Conservation (phyloP, 495 filamentous ascomycete genomes). For the Margaritispora aquatica region DNA sequence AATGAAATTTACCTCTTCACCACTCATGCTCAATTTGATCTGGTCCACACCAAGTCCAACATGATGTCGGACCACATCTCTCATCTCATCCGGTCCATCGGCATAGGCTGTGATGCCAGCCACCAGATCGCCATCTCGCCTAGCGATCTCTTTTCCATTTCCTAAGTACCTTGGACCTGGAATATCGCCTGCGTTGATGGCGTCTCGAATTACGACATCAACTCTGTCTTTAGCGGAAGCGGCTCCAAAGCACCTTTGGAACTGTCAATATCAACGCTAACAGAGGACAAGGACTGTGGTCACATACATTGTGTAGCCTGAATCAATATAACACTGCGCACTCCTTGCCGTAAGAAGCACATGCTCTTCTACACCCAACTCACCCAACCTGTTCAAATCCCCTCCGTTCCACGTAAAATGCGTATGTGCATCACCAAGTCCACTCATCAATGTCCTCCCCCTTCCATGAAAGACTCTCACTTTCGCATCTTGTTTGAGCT, state of each 20-base stretch:
- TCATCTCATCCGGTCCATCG: slow-evolving; percentile 39
- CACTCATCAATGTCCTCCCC: slow-evolving; percentile 41
- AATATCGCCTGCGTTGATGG: slow-evolving; percentile 49
- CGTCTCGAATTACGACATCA: slow-evolving; percentile 45
- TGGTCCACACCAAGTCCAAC: slow-evolving; percentile 42
- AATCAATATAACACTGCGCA: slow-evolving; percentile 40
- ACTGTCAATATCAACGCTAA: neutral
- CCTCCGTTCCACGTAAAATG: slow-evolving; percentile 46
- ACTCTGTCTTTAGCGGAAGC: slow-evolving; percentile 44
- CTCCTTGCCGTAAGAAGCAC: slow-evolving; percentile 36
- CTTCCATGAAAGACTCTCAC: slow-evolving; percentile 34
- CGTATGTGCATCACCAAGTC: slow-evolving; percentile 43
- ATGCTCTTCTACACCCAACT: slow-evolving; percentile 41
- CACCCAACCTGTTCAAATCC: slow-evolving; percentile 31
- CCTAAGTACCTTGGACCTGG: slow-evolving; percentile 43
- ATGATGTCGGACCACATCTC: slow-evolving; percentile 38
- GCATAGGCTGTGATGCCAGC: slow-evolving; percentile 43
- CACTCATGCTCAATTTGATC: slow-evolving; percentile 47
- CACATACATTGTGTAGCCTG: slow-evolving; percentile 36
- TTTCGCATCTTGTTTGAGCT: slow-evolving; percentile 27
- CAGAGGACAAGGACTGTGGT: neutral
- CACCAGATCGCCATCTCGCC: slow-evolving; percentile 37
- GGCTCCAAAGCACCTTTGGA: slow-evolving; percentile 36
- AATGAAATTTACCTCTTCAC: slow-evolving; percentile 31
- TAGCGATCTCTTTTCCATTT: slow-evolving; percentile 44